These are phyloP conservation scores for Musa itinerans DNA, from an alignment of 176 grass and related monocot species.

Conservation along the genomic window DNA sequence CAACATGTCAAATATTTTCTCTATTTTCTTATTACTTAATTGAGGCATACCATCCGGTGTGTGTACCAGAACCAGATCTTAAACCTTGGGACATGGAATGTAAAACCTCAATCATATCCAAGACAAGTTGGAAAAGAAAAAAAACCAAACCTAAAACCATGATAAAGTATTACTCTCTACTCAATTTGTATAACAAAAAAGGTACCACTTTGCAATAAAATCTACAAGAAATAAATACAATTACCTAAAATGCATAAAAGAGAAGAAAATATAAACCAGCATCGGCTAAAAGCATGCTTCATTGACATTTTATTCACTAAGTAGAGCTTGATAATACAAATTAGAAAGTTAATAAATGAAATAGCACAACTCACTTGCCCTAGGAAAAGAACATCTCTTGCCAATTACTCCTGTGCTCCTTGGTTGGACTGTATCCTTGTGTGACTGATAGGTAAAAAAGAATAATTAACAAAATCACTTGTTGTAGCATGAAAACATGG, in stretches of 20 bases:
- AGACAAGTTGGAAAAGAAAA: too few species aligned
- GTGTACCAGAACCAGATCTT: too few species aligned
- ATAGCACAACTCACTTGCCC: conserved; percentile 13
- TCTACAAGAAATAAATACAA: conserved; percentile 1
- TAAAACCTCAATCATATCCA: too few species aligned
- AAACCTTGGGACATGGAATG: too few species aligned
- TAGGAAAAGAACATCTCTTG: conserved; percentile 9
- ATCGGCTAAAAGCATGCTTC: too few species aligned
- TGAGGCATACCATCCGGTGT: too few species aligned
- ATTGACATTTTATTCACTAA: too few species aligned
- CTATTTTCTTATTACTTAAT: too few species aligned
- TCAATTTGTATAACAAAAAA: not conserved
- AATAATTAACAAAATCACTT: not conserved
- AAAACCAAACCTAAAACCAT: too few species aligned
- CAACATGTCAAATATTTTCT: too few species aligned
- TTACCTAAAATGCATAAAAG: not conserved
- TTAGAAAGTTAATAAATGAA: not conserved
- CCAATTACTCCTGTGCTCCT: conserved; percentile 7
- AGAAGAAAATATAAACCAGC: not conserved
- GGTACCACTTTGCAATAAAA: not conserved
- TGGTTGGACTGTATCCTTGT: conserved; percentile 3
- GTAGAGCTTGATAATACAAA: too few species aligned
- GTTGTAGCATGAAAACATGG: not conserved
- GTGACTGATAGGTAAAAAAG: conserved; percentile 1
- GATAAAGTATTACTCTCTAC: not conserved